Evolutionary conservation across 257 asterid species (phyloP).

Genomic region (Phtheirospermum japonicum): DNA sequence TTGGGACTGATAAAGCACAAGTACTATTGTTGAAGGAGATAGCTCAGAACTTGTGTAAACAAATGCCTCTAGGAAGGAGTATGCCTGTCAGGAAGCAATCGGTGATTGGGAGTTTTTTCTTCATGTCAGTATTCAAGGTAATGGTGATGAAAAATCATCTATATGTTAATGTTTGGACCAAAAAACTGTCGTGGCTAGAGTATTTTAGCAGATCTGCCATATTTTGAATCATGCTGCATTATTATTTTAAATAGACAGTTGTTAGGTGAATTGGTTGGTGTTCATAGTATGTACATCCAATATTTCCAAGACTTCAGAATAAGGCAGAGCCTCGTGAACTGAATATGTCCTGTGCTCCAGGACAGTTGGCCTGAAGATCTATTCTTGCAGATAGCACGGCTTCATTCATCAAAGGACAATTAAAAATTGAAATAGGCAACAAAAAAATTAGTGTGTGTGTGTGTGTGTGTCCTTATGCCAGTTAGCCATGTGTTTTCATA

Average conservation of each 20-base stretch:
- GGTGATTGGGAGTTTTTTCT: conserved; percentile 40
- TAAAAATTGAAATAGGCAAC: neutral
- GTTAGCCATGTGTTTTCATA: conserved; percentile 9
- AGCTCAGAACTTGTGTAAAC: conserved; percentile 81
- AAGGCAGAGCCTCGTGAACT: conserved; percentile 12
- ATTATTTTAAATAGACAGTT: conserved; percentile 12
- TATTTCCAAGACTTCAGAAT: neutral
- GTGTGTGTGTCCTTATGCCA: conserved; percentile 16
- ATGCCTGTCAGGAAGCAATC: conserved; percentile 57
- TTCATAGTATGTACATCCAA: neutral
- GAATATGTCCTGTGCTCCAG: neutral
- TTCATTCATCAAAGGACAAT: neutral
- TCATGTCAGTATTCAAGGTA: conserved; percentile 78
- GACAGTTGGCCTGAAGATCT: neutral
- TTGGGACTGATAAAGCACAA: conserved; percentile 91
- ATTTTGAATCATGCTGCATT: neutral
- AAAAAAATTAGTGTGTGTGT: no score
- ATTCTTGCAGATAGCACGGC: conserved; percentile 15
- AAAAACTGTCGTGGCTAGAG: conserved; percentile 10
- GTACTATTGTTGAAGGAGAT: conserved; percentile 81
- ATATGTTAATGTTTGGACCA: conserved; percentile 19
- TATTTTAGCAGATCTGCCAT: conserved; percentile 3
- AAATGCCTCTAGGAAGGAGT: conserved; percentile 55
- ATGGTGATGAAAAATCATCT: conserved; percentile 16
- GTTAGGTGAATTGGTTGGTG: neutral